Base-by-base conservation (phyloP, 1,139 yeast species). In the Geotrichum australiense region DNA sequence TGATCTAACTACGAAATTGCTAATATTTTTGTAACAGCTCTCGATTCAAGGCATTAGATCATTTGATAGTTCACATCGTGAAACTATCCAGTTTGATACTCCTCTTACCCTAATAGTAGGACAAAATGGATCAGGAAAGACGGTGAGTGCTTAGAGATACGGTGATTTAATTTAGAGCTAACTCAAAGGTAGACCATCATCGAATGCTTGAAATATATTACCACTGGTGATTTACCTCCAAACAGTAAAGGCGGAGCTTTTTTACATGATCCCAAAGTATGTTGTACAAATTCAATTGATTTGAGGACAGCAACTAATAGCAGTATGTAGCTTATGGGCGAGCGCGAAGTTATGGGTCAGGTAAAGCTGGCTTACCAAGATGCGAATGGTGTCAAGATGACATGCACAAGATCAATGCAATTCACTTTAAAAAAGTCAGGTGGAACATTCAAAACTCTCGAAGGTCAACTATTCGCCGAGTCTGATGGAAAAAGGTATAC, bases 121-220 rank as follows among this genome's bases (percentile, higher is more conserved):
- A 0, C 86, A 84, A 47, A 93, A 93, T 64, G 99, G 98, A 31
- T 82, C 96, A 29, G 99, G 99, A n/a, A 93, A 93, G 60, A 93
- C 99, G 0, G 67, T 62, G 48, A 25, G 65, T 50, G 8, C 4
- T 18, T 28, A 4, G 8, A 5, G 5, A 10, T 4, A 7, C 11
- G 16, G 16, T 28, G 31, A 11, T 28, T 5, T 4, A 7, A 16
- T 8, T n/a, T n/a, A n/a, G n/a, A 26, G 14, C 33, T 27, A 36
- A 16, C 16, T 5, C 18, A 14, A 11, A 10, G n/a, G 14, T 25
- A 63, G 48, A 89, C 98, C 1, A 80, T 93, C 42, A 93, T 93
- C 48, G 99, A 93, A 61, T 87, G 96, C 58, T 68, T 93, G 47
- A 78, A 87, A 57, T 91, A 89, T 60, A 93, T 94, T 16, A 85